Evolutionary conservation across 2,329 filamentous ascomycete species (phyloP), one percentile per base, ranked within the genome.

Genomic region (Zymoseptoria tritici): DNA sequence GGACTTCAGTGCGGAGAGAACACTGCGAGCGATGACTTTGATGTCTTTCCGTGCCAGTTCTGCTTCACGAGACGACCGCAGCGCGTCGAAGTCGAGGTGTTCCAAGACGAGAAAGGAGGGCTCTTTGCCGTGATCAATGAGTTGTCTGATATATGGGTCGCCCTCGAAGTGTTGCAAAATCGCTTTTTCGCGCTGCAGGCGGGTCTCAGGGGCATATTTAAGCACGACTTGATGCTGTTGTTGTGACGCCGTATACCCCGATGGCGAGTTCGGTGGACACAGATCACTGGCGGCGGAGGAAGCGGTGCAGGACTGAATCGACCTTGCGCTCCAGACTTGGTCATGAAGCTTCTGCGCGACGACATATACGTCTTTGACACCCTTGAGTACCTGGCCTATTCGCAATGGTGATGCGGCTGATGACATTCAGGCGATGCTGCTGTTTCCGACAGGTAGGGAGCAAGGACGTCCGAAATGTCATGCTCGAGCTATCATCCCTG

Each of bases 1-100:
- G 9, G 57, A 62, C 16, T 60, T 60, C 6, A 71, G 31, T 51
- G 70, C 69, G 53, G 70, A 63, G 6, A 73, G 64, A 31, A 68
- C 54, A 46, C 56, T 64, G 46, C 55, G 62, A 53, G 61, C 57
- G 49, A 67, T 63, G 55, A 61, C 54, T 53, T 64, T 67, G 36
- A 67, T 36, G 36, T 67, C 62, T 52, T 57, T 46, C 20, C 55
- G 59, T 46, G 59, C 49, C 26, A 60, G 9, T 58, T 19, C 52
- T 58, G 55, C 51, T 54, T 58, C 16, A 46, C 59, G 13, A 4
- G 59, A 60, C 5, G 50, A 9, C 53, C 21, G 51, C 50, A 60
- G 55, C 20, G 55, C 55, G 52, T 60, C 58, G 24, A 29, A 46
- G 36, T 60, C 58, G 58, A 60, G 55, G 51, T 60, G 22, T 49